Conservation (phyloP, 108 stramenopile genomes). For the Heterococcus sp. region DNA sequence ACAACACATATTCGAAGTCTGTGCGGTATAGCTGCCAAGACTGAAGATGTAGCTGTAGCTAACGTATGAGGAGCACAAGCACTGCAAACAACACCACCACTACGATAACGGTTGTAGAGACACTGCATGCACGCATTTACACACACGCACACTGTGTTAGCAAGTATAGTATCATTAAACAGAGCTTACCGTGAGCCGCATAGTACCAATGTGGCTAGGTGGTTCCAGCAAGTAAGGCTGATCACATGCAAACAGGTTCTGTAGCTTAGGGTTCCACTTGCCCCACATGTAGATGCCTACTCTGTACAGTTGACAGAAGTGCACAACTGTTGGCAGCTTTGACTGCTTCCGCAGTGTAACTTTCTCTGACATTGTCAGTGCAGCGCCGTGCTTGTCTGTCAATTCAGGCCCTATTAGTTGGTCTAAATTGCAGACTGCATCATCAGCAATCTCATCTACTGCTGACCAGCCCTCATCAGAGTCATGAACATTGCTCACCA, state of each 20-base stretch:
- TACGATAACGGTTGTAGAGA: too few relatives aligned
- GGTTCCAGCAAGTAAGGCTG: neutral
- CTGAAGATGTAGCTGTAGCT: too few relatives aligned
- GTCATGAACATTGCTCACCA: conserved; percentile 9
- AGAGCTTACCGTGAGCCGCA: neutral
- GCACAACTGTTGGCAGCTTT: neutral
- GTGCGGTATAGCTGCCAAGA: too few relatives aligned
- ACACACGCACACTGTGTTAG: too few relatives aligned
- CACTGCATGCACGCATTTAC: too few relatives aligned
- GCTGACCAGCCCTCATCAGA: conserved; percentile 24
- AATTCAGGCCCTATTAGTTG: too few relatives aligned
- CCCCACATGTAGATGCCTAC: neutral
- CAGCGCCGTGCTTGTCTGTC: neutral
- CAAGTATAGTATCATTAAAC: too few relatives aligned
- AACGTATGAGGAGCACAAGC: too few relatives aligned
- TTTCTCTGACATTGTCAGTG: neutral
- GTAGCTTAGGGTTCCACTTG: neutral
- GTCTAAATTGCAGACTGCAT: neutral
- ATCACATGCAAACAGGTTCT: neutral
- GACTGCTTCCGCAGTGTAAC: too few relatives aligned
- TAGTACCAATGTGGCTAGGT: neutral
- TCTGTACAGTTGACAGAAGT: neutral
- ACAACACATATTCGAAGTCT: too few relatives aligned
- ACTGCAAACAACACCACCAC: too few relatives aligned
- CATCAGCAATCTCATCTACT: neutral